Evolutionary conservation across 1,284 basidiomycete species (phyloP), one percentile per base, ranked within the genome.

Genomic region (Heterobasidion annosum): DNA sequence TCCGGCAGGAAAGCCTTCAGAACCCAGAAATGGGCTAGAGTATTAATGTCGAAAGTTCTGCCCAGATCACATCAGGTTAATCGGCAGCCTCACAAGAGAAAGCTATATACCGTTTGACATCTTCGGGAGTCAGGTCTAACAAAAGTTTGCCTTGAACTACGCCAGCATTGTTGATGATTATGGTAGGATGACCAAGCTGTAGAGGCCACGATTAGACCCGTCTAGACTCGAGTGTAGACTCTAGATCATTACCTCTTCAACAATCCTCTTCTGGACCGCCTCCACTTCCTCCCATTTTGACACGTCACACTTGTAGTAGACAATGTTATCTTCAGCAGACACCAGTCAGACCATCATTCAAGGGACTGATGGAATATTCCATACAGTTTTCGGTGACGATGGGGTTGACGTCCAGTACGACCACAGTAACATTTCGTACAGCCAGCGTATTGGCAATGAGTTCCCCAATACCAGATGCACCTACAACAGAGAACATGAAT

Each of bases 161-260:
- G n/a, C 94, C 96, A 0, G 96, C 96, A 64, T 98, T 98, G 72
- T 98, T 98, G 64, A 99, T 76, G 13, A 99, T 71, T 34, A 98
- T 79, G 0, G 96, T 96, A 1, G 93, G 91, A 53, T 89, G 78
- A 6, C 93, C 93, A 53, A 95, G 74, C 90, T 93, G 33, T 18
- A 16, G 12, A 25, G 51, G 48, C 16, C 32, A 2, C 50, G 47
- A 49, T 34, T 42, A 2, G 51, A 19, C 54, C 50, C 25, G 43
- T 43, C 45, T 52, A 49, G 52, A 34, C 42, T 16, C 34, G 42
- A 19, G 19, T 37, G 45, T 19, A 46, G 12, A 7, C 56, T 15
- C 34, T n/a, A 44, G 34, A n/a, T 7, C 13, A 53, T 13, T 58
- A 91, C 91, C 73, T 95, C 91, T 64, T 88, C 77, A 15, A 83